Base-by-base conservation (phyloP, 306 rosid genomes). In the Trifolium fragiferum region DNA sequence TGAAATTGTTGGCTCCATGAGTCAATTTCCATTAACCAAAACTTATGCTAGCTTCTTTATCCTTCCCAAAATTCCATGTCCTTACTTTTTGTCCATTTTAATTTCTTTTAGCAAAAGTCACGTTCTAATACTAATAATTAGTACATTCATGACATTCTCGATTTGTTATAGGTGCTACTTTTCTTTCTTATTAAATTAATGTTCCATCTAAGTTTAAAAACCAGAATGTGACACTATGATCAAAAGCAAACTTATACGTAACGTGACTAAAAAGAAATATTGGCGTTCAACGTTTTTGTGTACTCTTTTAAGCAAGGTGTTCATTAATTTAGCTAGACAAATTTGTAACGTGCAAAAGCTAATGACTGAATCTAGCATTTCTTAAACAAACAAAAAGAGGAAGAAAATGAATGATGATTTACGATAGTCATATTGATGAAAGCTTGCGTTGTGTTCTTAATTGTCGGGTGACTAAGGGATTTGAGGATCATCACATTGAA, bases 241-340 rank as follows among this genome's bases (percentile, higher is more conserved):
- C 69, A 54, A 50, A 75, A 68, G 72, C 74, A 25, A 59, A 40
- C 68, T 70, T 76, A 13, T n/a, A 65, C 67, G 77, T 38, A 70
- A 76, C 70, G 53, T 72, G 21, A 66, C 49, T 16, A 68, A 66
- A 44, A 53, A 47, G 19, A 66, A 66, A 38, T 18, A 5, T 33
- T 66, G 53, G 30, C 14, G 35, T 76, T 44, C 16, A 35, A 76
- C 16, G 21, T 15, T 35, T 60, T 60, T 44, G 57, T 43, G 67
- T 67, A 8, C 38, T 55, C 46, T 57, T 43, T 55, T 67, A 55
- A 76, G 51, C 23, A 43, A 68, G 11, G 62, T 58, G 61, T 44
- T 43, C 59, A 18, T 41, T 41, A 54, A 66, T 66, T 30, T 54
- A 75, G 27, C 68, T 57, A 27, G 57, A 16, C 64, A 27, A 74